phyloP scores from a whole-genome alignment of 1,284 basidiomycete species.

The Waitea zeae region DNA sequence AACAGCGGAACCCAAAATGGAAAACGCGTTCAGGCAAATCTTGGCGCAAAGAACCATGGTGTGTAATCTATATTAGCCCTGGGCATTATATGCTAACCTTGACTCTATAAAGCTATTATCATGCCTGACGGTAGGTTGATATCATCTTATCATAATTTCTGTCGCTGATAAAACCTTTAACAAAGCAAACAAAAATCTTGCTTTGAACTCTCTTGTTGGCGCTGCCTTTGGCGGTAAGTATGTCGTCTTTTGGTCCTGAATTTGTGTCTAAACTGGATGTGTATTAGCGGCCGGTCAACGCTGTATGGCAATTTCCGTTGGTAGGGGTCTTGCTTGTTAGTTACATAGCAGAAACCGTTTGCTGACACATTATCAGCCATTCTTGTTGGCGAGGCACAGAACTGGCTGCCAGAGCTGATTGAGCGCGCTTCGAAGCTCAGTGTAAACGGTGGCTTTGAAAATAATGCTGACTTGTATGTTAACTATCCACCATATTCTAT shows the following conservation, averaged over 20 bases:
- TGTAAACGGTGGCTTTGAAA: constrained; percentile 84
- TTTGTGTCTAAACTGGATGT: constrained; percentile 19
- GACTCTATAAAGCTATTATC: no score
- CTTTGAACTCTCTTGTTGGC: constrained; percentile 86
- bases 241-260: constrained; percentile 8
- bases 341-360: background rate
- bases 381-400: constrained; percentile 69
- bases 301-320: constrained; percentile 90
- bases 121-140: constrained; percentile 76
- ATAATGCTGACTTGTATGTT: constrained; percentile 69
- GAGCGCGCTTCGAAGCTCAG: constrained; percentile 72
- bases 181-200: constrained; percentile 83
- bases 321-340: constrained; percentile 23
- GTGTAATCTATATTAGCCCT: no score
- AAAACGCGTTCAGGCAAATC: constrained; percentile 89
- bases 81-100: no score
- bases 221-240: constrained; percentile 84
- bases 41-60: constrained; percentile 98
- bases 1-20: constrained; percentile 66
- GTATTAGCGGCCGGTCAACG: constrained; percentile 85
- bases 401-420: constrained; percentile 79
- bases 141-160: constrained; percentile 1
- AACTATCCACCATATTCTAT: background rate
- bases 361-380: constrained; percentile 26
- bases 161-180: constrained; percentile 3